A percentile compares a stretch with the other conserved stretches of the same genome.
phyloP scores from a whole-genome alignment of 805 yeast genomes.

The Starmerella lactis-condensi region DNA sequence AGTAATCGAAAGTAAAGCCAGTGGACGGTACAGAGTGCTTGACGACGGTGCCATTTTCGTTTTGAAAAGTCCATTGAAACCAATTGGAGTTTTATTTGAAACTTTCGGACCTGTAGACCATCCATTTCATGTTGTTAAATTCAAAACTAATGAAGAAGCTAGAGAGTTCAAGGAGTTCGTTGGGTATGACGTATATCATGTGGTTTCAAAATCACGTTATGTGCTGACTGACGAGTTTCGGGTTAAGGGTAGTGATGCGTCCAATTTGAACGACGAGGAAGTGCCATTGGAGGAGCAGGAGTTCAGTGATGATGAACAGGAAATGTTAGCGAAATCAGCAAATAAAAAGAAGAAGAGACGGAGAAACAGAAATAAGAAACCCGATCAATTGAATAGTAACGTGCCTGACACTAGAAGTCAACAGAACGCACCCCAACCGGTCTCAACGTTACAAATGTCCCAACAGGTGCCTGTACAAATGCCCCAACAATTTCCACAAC shows the following conservation, averaged over 20 bases:
- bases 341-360: slow-evolving; percentile 43
- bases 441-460: slow-evolving; percentile 1
- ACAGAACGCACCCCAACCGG: no score
- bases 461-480: slow-evolving; percentile 4
- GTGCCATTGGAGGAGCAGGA: slow-evolving; percentile 85
- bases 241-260: slow-evolving; percentile 80
- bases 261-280: slow-evolving; percentile 89
- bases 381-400: no score
- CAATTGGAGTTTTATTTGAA: slow-evolving; percentile 75
- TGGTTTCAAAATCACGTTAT: slow-evolving; percentile 66
- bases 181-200: slow-evolving; percentile 50
- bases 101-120: slow-evolving; percentile 72
- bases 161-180: slow-evolving; percentile 30
- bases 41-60: slow-evolving; percentile 67
- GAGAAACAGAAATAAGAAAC: no score
- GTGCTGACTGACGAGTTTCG: slow-evolving; percentile 56
- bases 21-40: slow-evolving; percentile 72
- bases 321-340: slow-evolving; percentile 45
- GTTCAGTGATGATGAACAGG: slow-evolving; percentile 85
- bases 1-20: slow-evolving; percentile 47
- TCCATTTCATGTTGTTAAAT: slow-evolving; percentile 65
- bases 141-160: slow-evolving; percentile 34
- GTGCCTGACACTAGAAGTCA: no score
- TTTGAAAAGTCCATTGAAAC: slow-evolving; percentile 6
- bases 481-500: no score